Evolutionary conservation across 176 grass and related monocot genomes (phyloP).

Genomic region (Hordeum marinum): DNA sequence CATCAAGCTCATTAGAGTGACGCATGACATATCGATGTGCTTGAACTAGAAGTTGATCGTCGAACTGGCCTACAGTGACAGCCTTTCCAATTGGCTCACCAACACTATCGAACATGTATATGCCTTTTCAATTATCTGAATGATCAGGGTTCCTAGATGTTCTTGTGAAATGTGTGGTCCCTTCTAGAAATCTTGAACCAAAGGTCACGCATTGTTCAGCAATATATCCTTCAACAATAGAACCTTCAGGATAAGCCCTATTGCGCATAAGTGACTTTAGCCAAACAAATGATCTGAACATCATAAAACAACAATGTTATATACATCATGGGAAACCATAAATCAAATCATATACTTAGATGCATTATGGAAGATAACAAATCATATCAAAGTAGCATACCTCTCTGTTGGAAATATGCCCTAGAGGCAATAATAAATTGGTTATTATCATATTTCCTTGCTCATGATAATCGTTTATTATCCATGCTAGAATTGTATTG

Average conservation of each 20-base stretch:
- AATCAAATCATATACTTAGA: background rate
- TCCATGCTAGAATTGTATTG: no score
- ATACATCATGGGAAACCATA: background rate
- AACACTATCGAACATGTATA: background rate
- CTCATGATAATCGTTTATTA: no score
- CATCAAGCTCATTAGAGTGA: background rate
- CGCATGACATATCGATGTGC: conserved; percentile 10
- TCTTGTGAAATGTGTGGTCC: background rate
- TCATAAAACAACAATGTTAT: background rate
- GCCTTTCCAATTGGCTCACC: conserved; percentile 7
- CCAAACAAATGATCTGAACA: background rate
- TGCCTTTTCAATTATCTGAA: background rate
- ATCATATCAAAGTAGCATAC: background rate
- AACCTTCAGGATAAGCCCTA: conserved; percentile 20
- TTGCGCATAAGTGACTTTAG: conserved; percentile 13
- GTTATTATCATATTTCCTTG: no score
- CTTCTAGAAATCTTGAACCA: conserved; percentile 16
- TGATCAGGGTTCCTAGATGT: background rate
- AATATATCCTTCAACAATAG: conserved; percentile 30
- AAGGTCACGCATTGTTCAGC: conserved; percentile 21
- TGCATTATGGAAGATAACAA: background rate
- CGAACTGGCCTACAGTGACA: background rate
- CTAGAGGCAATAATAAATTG: no score
- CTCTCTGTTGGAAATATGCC: no score
- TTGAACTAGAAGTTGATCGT: background rate